Evolutionary conservation across 2,329 filamentous ascomycete genomes (phyloP).

Genomic region (Lecanosticta acicola): DNA sequence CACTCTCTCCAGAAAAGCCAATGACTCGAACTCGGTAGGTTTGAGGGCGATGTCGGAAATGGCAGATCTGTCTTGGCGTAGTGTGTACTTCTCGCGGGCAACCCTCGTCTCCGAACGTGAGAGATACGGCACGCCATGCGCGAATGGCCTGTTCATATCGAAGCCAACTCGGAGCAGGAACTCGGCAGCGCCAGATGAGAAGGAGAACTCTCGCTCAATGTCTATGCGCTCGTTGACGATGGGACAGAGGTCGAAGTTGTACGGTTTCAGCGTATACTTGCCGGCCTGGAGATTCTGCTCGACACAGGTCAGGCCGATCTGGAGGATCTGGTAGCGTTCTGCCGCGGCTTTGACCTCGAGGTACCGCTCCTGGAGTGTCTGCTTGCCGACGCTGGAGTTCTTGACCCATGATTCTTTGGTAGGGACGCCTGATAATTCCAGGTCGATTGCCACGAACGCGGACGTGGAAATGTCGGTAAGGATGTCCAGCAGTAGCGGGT

Average conservation of each 20-base stretch:
- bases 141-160: constrained; percentile 52
- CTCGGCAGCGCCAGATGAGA: constrained; percentile 55
- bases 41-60: constrained; percentile 46
- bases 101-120: constrained; percentile 53
- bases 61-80: constrained; percentile 39
- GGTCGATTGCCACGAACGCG: constrained; percentile 59
- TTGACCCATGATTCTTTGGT: constrained; percentile 32
- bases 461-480: constrained; percentile 54
- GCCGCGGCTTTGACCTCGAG: constrained; percentile 55
- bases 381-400: constrained; percentile 36
- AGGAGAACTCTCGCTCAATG: constrained; percentile 55
- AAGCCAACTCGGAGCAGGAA: constrained; percentile 57
- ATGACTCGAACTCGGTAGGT: constrained; percentile 47
- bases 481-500: constrained; percentile 49
- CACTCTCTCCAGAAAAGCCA: constrained; percentile 47
- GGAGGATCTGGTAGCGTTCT: constrained; percentile 58
- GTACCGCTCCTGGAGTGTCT: constrained; percentile 56
- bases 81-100: constrained; percentile 42
- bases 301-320: constrained; percentile 63
- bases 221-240: constrained; percentile 48
- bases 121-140: constrained; percentile 55
- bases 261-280: constrained; percentile 56
- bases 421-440: constrained; percentile 62
- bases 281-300: constrained; percentile 50
- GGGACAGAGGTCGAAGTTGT: constrained; percentile 60